Conservation (phyloP, 2,329 filamentous ascomycete genomes). For the Neofusicoccum cordaticola region DNA sequence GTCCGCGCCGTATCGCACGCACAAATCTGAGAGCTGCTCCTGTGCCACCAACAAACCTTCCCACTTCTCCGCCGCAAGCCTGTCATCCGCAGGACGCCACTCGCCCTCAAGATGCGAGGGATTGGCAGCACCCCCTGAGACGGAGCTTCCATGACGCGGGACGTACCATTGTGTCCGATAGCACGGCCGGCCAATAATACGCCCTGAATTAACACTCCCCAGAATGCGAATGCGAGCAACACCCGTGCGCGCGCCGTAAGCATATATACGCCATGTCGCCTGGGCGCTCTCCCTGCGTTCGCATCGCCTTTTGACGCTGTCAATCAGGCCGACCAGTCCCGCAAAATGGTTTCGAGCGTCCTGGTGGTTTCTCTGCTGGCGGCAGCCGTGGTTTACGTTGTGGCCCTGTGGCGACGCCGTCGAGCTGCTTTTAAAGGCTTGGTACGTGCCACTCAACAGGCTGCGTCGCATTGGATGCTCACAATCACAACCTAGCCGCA, state of each 20-base stretch:
- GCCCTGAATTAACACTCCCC: neutral
- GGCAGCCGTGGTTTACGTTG: neutral
- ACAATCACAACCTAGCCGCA: neutral
- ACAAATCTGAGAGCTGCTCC: neutral
- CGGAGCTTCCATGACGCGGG: too few relatives aligned
- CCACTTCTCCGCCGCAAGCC: neutral
- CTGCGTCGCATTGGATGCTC: neutral
- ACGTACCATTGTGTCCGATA: neutral
- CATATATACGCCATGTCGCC: neutral
- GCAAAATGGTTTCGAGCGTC: neutral
- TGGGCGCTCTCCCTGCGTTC: neutral
- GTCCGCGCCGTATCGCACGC: neutral
- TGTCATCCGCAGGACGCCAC: neutral
- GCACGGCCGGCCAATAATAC: too few relatives aligned
- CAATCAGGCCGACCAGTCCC: neutral
- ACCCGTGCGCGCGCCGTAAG: neutral
- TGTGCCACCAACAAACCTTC: neutral
- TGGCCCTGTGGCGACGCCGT: neutral
- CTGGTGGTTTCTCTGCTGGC: neutral
- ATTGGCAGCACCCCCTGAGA: neutral
- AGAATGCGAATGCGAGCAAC: constrained; percentile 1
- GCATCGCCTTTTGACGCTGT: neutral
- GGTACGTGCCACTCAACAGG: neutral
- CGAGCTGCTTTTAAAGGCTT: neutral
- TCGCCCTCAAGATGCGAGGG: neutral